These are phyloP conservation scores for Mycena floridula DNA, from an alignment of 768 basidiomycete genomes.

Conservation along the genomic window DNA sequence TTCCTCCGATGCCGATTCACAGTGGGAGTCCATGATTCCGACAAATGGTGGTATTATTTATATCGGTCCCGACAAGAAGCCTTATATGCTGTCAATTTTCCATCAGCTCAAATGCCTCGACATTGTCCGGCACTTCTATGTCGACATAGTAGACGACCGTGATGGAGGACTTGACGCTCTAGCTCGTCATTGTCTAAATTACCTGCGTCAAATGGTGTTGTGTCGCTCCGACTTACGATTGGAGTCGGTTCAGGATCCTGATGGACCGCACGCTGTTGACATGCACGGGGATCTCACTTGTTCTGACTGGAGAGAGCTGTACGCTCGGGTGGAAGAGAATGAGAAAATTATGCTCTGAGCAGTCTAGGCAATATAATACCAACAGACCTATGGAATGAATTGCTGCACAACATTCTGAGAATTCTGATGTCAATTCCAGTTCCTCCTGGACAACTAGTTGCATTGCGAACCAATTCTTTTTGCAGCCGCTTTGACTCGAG, in stretches of 20 bases:
- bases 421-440: too few species aligned
- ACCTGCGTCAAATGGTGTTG: conserved; percentile 7
- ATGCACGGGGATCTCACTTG: background rate
- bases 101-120: conserved; percentile 23
- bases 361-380: too few species aligned
- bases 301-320: background rate
- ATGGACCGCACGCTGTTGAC: background rate
- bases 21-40: background rate
- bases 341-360: too few species aligned
- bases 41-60: conserved; percentile 7
- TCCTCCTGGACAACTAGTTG: too few species aligned
- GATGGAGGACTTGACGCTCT: background rate
- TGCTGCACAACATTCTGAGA: too few species aligned
- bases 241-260: background rate
- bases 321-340: background rate
- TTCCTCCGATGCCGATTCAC: background rate
- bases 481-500: too few species aligned
- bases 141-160: background rate
- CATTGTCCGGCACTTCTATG: conserved; percentile 5
- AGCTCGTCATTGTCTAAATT: conserved; percentile 4
- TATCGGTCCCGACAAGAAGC: background rate
- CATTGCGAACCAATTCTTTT: too few species aligned
- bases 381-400: too few species aligned
- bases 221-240: conserved; percentile 1
- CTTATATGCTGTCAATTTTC: conserved; percentile 21